These are phyloP conservation scores for Leccinum angustisporum DNA, from an alignment of 1,284 basidiomycete species.

Conservation along the genomic window DNA sequence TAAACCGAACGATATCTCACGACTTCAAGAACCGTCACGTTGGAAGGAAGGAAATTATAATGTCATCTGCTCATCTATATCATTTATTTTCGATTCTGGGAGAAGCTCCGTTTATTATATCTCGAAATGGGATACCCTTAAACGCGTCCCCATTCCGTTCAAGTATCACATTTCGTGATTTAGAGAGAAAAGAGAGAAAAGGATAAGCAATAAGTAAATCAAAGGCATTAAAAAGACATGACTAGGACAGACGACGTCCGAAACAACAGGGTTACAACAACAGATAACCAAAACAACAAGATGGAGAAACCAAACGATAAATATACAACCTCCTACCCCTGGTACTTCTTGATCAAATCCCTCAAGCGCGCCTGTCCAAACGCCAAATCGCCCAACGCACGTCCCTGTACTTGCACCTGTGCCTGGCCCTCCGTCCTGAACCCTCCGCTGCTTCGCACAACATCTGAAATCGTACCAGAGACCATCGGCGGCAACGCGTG, in stretches of 20 bases:
- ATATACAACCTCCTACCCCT: conserved; percentile 36
- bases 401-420: conserved; percentile 16
- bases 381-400: conserved; percentile 46
- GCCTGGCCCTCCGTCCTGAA: conserved; percentile 19
- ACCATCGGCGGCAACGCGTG: conserved; percentile 34
- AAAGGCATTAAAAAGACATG: neutral
- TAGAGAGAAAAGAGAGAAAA: neutral
- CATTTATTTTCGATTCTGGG: neutral
- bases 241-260: neutral
- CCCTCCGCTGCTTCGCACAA: conserved; percentile 1
- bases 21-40: neutral
- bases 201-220: neutral
- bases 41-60: neutral
- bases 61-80: neutral
- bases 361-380: conserved; percentile 74
- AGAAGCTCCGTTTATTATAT: neutral
- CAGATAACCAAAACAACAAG: neutral
- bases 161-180: neutral
- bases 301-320: neutral
- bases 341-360: conserved; percentile 80
- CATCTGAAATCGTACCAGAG: conserved; percentile 33
- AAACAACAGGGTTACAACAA: neutral
- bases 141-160: too few species aligned
- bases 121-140: neutral
- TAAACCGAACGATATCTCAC: neutral